Conservation (phyloP, 164 flowering plant genomes). For the Tinospora cordifolia region DNA sequence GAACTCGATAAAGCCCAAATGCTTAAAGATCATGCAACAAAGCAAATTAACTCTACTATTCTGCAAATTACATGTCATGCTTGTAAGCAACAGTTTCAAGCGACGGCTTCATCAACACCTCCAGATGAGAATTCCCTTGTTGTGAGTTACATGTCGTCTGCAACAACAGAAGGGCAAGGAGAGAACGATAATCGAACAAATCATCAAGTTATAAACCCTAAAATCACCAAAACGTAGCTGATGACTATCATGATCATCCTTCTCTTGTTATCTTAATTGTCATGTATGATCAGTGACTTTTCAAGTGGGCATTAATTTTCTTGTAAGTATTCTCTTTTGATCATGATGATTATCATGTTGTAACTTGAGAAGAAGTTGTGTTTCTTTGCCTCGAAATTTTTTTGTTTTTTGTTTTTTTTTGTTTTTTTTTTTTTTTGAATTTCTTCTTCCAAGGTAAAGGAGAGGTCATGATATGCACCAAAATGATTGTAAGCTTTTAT, state of each 20-base stretch:
- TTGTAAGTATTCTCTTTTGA: conserved; percentile 19
- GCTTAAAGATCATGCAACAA: conserved; percentile 55
- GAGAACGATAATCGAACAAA: conserved; percentile 26
- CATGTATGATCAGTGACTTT: not conserved
- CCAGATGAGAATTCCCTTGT: conserved; percentile 39
- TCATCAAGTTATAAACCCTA: conserved; percentile 3
- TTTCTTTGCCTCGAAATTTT: conserved; percentile 6
- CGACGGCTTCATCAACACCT: conserved; percentile 18
- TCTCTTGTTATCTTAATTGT: not conserved
- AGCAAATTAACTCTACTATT: conserved; percentile 58
- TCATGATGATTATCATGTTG: conserved; percentile 13
- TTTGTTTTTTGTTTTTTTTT: not conserved
- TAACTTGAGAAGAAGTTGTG: conserved; percentile 11
- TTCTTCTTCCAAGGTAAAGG: conserved; percentile 9
- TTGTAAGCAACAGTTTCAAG: conserved; percentile 59
- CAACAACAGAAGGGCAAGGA: conserved; percentile 52
- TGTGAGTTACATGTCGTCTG: conserved; percentile 56
- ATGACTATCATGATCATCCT: not conserved
- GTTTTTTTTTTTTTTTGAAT: too few species aligned
- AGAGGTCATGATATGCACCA: conserved; percentile 4
- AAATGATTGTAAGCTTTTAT: not conserved
- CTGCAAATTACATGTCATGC: conserved; percentile 70
- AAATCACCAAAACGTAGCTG: conserved; percentile 7
- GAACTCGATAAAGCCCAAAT: conserved; percentile 69
- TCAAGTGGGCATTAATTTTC: not conserved